Conservation (phyloP, 108 stramenopile genomes). For the Fragilariopsis cylindrus region DNA sequence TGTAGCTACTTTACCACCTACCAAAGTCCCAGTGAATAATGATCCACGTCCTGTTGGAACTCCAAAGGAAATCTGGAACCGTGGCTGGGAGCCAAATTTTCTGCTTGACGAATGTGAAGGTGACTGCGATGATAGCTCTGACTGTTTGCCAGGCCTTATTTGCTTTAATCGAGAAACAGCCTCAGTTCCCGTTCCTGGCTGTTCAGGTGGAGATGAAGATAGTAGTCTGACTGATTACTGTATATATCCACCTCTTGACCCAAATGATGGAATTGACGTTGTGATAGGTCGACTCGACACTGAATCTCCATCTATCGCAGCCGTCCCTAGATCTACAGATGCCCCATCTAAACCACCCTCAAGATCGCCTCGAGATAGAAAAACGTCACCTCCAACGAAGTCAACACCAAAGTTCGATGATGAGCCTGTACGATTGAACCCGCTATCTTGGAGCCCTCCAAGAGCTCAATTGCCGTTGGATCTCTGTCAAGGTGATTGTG, state of each 20-base stretch:
- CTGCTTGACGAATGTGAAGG: constrained; percentile 37
- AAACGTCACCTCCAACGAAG: constrained; percentile 8
- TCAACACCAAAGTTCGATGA: background rate
- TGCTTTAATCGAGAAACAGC: constrained; percentile 41
- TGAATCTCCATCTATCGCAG: background rate
- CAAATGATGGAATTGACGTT: background rate
- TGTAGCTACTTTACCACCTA: background rate
- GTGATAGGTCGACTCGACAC: background rate
- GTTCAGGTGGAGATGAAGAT: constrained; percentile 37
- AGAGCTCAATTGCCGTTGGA: constrained; percentile 7
- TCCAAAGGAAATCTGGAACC: constrained; percentile 11
- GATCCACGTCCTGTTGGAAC: constrained; percentile 18
- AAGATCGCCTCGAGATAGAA: background rate
- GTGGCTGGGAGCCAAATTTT: constrained; percentile 36
- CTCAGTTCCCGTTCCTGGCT: constrained; percentile 38
- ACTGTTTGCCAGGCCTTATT: constrained; percentile 35
- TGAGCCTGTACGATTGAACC: background rate
- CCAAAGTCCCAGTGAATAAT: constrained; percentile 1
- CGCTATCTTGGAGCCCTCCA: constrained; percentile 19
- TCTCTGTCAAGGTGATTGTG: constrained; percentile 52
- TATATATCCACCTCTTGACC: background rate
- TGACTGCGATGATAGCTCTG: constrained; percentile 47
- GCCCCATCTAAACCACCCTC: constrained; percentile 9
- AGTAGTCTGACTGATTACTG: constrained; percentile 35
- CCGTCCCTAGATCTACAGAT: background rate